A percentile compares a stretch with the other conserved stretches of the same genome.
Evolutionary conservation across 768 basidiomycete species (phyloP).

Genomic region (Amanita inopinata): DNA sequence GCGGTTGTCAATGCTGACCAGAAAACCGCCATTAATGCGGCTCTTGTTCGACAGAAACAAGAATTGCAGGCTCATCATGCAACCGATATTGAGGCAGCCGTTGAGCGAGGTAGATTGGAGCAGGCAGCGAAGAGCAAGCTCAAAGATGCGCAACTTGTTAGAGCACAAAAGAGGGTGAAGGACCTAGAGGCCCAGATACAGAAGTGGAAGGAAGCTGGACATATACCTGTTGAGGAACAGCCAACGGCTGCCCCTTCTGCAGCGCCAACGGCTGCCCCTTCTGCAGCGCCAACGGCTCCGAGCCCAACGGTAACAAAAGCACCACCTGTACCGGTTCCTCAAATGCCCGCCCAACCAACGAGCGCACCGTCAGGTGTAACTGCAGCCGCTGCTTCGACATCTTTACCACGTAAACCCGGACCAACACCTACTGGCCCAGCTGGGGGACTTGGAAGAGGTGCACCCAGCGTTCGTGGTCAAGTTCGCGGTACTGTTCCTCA

Average conservation of each 20-base stretch:
- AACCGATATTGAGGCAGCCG: conserved; percentile 52
- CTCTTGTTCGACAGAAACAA: conserved; percentile 41
- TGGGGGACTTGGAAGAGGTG: conserved; percentile 29
- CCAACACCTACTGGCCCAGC: conserved; percentile 10
- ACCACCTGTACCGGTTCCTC: conserved; percentile 13
- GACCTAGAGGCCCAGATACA: conserved; percentile 57
- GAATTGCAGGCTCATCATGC: conserved; percentile 35
- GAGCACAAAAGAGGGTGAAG: conserved; percentile 51
- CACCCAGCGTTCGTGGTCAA: conserved; percentile 25
- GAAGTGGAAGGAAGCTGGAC: conserved; percentile 43
- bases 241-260: conserved; percentile 13
- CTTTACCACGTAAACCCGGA: conserved; percentile 3
- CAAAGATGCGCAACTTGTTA: conserved; percentile 63
- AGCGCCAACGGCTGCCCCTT: conserved; percentile 14
- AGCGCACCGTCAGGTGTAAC: conserved; percentile 18
- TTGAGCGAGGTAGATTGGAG: conserved; percentile 64
- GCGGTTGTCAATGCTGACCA: conserved; percentile 19
- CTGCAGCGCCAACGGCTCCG: conserved; percentile 13
- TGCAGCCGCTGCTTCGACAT: conserved; percentile 12
- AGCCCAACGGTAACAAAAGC: background rate
- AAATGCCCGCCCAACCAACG: conserved; percentile 19
- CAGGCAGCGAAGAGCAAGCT: conserved; percentile 49
- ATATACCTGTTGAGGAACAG: conserved; percentile 27
- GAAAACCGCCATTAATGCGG: conserved; percentile 34
- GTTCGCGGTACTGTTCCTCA: conserved; percentile 19